These are phyloP conservation scores for Stygiomarasmius scandens DNA, from an alignment of 1,284 basidiomycete genomes.

Conservation along the genomic window DNA sequence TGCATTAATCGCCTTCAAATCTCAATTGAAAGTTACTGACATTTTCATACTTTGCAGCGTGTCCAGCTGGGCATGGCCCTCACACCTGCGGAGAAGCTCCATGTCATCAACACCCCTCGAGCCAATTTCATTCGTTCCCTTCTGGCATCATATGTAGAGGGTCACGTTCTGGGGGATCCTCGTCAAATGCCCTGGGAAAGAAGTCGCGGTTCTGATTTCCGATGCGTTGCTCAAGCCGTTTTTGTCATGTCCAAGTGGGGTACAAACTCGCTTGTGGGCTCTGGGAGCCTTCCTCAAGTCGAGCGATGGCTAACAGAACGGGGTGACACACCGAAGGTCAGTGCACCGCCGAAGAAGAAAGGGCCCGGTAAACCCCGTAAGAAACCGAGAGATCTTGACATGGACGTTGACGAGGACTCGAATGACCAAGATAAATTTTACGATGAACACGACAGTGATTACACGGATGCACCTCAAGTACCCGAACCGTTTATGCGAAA, in stretches of 20 bases:
- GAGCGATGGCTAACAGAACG: constrained; percentile 57
- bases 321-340: not conserved
- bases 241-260: constrained; percentile 49
- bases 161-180: constrained; percentile 38
- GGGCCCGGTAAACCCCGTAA: not conserved
- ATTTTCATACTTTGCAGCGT: constrained; percentile 41
- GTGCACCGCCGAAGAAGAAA: not conserved
- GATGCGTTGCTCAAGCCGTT: constrained; percentile 57
- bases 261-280: constrained; percentile 24
- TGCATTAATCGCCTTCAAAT: constrained; percentile 7
- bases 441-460: not conserved
- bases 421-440: not conserved
- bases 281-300: constrained; percentile 42
- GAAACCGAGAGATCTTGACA: not conserved
- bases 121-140: constrained; percentile 56
- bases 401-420: not conserved
- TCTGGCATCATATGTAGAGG: constrained; percentile 45
- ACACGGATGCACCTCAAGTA: constrained; percentile 13
- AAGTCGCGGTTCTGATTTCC: constrained; percentile 63
- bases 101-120: constrained; percentile 58
- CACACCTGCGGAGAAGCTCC: constrained; percentile 73
- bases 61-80: constrained; percentile 79
- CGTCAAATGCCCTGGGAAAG: constrained; percentile 47
- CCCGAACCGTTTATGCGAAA: constrained; percentile 34
- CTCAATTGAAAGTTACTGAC: not conserved